phyloP scores from a whole-genome alignment of 2,329 filamentous ascomycete species.

The Alternaria incomplexa region DNA sequence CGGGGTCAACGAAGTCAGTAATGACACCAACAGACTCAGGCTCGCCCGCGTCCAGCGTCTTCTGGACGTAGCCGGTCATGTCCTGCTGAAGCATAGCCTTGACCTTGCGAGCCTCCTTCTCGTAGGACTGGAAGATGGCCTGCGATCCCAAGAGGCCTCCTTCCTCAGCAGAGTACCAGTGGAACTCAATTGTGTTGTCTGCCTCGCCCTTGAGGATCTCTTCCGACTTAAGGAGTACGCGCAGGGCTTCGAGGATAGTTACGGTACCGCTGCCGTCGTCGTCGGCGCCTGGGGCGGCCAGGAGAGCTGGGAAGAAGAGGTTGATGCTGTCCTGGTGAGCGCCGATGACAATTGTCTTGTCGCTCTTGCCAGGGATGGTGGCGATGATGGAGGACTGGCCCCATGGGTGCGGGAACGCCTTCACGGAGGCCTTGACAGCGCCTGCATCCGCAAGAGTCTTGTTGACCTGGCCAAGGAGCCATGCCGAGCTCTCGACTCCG shows the following conservation, averaged over 20 bases:
- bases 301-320: constrained; percentile 81
- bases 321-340: constrained; percentile 88
- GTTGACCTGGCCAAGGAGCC: constrained; percentile 79
- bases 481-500: constrained; percentile 84
- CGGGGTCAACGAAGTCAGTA: constrained; percentile 84
- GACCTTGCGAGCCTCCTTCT: constrained; percentile 73
- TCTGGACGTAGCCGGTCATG: constrained; percentile 84
- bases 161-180: constrained; percentile 94
- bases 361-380: constrained; percentile 82
- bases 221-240: constrained; percentile 76
- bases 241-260: constrained; percentile 90
- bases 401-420: constrained; percentile 83
- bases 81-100: constrained; percentile 99
- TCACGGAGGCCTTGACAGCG: constrained; percentile 71
- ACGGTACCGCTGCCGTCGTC: constrained; percentile 93
- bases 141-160: constrained; percentile 86
- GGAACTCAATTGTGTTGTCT: constrained; percentile 90
- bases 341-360: constrained; percentile 86
- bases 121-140: constrained; percentile 84
- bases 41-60: constrained; percentile 80
- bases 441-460: constrained; percentile 73
- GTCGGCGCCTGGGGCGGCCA: constrained; percentile 90
- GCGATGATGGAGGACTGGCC: constrained; percentile 90
- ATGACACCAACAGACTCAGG: constrained; percentile 90
- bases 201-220: constrained; percentile 73